These are phyloP conservation scores for Osmanthus fragrans DNA, from an alignment of 257 asterid species.

Conservation along the genomic window DNA sequence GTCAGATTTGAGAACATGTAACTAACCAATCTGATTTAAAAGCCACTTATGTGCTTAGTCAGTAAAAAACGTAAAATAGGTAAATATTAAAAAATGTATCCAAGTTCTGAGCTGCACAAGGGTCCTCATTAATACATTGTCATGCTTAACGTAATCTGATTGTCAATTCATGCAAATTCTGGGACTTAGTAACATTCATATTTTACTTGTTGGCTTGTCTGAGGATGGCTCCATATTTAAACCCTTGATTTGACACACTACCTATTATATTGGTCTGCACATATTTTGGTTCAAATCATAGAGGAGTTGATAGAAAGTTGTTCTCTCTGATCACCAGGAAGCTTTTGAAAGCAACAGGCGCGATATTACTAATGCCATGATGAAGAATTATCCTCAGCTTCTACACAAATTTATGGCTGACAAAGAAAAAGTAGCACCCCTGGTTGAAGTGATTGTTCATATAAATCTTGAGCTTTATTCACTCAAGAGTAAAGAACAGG, in stretches of 20 bases:
- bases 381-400: slow-evolving; percentile 85
- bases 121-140: neutral
- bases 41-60: neutral
- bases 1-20: neutral
- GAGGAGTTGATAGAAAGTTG: neutral
- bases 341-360: slow-evolving; percentile 63
- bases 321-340: slow-evolving; percentile 56
- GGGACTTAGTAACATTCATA: neutral
- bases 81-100: neutral
- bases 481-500: slow-evolving; percentile 93
- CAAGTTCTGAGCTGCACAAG: neutral
- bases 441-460: slow-evolving; percentile 72
- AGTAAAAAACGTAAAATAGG: neutral
- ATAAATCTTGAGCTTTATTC: slow-evolving; percentile 90
- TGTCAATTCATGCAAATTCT: neutral
- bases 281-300: neutral
- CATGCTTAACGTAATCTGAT: neutral
- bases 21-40: neutral
- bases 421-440: slow-evolving; percentile 75
- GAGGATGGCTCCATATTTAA: neutral
- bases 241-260: neutral
- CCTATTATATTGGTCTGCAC: neutral
- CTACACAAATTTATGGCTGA: slow-evolving; percentile 88
- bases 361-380: slow-evolving; percentile 74
- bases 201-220: neutral